Conservation (phyloP, 805 yeast genomes). For the Candida dendrica region DNA sequence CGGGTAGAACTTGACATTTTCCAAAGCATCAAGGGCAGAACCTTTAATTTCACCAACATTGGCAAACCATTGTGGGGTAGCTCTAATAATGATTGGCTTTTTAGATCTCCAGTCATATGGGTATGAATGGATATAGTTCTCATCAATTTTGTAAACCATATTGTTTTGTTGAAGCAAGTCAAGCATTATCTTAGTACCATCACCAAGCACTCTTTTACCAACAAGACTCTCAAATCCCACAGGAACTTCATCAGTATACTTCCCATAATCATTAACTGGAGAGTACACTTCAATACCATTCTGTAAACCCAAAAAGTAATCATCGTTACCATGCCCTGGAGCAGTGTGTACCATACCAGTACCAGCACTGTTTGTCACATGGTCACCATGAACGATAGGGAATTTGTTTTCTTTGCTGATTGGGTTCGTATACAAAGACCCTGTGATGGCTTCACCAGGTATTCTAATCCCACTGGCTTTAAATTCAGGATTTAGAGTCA, state of each 20-base stretch:
- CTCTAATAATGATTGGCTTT: constrained; percentile 87
- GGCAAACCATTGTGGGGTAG: constrained; percentile 97
- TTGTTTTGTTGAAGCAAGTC: constrained; percentile 30
- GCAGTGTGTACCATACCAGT: constrained; percentile 96
- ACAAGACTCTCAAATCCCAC: constrained; percentile 36
- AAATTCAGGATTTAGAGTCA: constrained; percentile 22
- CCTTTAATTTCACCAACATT: constrained; percentile 70
- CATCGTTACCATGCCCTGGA: constrained; percentile 97
- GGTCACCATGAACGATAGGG: constrained; percentile 72
- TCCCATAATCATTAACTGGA: constrained; percentile 74
- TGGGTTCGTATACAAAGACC: constrained; percentile 49
- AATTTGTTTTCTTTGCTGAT: constrained; percentile 30
- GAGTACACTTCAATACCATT: constrained; percentile 57
- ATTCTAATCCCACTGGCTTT: constrained; percentile 21
- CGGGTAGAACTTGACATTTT: constrained; percentile 66
- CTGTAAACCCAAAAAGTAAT: constrained; percentile 61
- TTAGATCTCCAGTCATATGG: constrained; percentile 98
- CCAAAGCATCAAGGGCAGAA: constrained; percentile 51
- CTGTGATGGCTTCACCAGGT: constrained; percentile 35
- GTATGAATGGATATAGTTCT: constrained; percentile 67
- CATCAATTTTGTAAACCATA: constrained; percentile 43
- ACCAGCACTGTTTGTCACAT: constrained; percentile 77
- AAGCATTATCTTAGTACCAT: constrained; percentile 45
- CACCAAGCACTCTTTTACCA: constrained; percentile 56
- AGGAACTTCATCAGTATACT: constrained; percentile 48